Conservation (phyloP, 305 asterid genomes). For the Nicotiana rustica region DNA sequence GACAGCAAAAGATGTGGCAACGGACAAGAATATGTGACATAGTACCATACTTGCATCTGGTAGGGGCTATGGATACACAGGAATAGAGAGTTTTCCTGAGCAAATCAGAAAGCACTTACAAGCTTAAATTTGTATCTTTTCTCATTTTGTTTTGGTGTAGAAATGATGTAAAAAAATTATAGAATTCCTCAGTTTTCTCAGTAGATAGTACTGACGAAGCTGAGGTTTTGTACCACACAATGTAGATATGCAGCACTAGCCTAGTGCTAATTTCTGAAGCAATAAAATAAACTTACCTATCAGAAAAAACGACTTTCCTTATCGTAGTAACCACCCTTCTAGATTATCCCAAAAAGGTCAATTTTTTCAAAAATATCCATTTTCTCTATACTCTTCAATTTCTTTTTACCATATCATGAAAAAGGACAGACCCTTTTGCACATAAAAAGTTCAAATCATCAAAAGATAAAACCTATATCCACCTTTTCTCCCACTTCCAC, state of each 20-base stretch:
- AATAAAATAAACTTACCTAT: too few relatives aligned
- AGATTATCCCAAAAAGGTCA: too few relatives aligned
- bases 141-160: not conserved
- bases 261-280: too few relatives aligned
- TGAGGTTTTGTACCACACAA: not conserved
- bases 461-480: too few relatives aligned
- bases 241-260: not conserved
- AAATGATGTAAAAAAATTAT: not conserved
- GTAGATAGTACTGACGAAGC: constrained; percentile 22
- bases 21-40: constrained; percentile 4
- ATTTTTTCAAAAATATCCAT: too few relatives aligned
- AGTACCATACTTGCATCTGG: not conserved
- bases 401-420: too few relatives aligned
- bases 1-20: not conserved
- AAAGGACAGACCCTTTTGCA: too few relatives aligned
- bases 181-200: not conserved
- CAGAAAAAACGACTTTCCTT: too few relatives aligned
- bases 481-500: too few relatives aligned
- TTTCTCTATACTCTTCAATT: too few relatives aligned
- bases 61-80: not conserved
- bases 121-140: not conserved
- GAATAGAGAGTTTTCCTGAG: not conserved
- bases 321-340: too few relatives aligned
- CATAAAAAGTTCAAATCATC: too few relatives aligned
- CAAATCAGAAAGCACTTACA: not conserved